These are phyloP conservation scores for Penicillium chermesinum DNA, from an alignment of 495 filamentous ascomycete genomes.

Conservation along the genomic window DNA sequence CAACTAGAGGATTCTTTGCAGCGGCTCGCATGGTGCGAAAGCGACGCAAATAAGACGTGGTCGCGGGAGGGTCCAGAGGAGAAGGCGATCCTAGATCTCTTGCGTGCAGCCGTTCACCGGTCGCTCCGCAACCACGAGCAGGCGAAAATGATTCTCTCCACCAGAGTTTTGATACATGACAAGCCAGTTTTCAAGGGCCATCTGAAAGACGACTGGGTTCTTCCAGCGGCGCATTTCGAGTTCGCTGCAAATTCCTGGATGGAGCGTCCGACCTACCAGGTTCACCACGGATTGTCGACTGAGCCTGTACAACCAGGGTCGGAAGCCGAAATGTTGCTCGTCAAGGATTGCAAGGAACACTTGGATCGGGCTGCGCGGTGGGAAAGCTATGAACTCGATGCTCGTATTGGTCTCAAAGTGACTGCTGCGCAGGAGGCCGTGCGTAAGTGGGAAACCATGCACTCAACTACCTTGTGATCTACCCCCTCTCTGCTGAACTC, in stretches of 20 bases:
- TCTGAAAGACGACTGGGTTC: conserved; percentile 75
- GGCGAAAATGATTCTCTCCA: conserved; percentile 58
- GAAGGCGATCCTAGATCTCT: conserved; percentile 58
- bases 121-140: conserved; percentile 55
- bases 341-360: conserved; percentile 64
- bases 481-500: background rate
- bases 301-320: conserved; percentile 2
- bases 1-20: conserved; percentile 61
- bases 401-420: conserved; percentile 77
- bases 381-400: conserved; percentile 84
- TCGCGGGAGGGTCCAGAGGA: conserved; percentile 66
- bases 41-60: conserved; percentile 50
- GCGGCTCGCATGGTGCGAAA: conserved; percentile 62
- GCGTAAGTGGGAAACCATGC: conserved; percentile 53
- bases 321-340: conserved; percentile 45
- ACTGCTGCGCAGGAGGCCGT: conserved; percentile 75
- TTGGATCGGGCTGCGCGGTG: conserved; percentile 75
- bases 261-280: conserved; percentile 43
- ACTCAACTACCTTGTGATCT: conserved; percentile 8
- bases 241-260: conserved; percentile 79
- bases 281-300: conserved; percentile 23
- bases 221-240: conserved; percentile 81
- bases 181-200: conserved; percentile 65
- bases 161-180: conserved; percentile 58
- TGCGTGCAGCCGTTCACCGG: conserved; percentile 63